Conservation (phyloP, 225 moss, liverwort and hornwort species). For the Sphagnum contortum region DNA sequence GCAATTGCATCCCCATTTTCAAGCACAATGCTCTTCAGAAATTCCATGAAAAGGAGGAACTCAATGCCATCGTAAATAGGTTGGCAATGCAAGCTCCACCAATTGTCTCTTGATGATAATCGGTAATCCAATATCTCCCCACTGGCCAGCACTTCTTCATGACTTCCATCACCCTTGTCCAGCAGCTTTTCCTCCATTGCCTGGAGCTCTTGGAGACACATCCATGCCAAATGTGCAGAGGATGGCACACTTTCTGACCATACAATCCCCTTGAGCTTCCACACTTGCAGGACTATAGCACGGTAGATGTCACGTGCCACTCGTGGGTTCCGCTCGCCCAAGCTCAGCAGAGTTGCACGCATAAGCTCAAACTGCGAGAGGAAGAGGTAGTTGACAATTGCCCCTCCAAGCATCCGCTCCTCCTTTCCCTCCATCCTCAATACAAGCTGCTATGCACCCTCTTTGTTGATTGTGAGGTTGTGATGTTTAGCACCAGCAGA, state of each 20-base stretch:
- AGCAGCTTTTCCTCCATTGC: constrained; percentile 50
- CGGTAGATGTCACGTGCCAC: constrained; percentile 65
- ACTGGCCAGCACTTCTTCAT: too few relatives aligned
- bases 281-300: constrained; percentile 63
- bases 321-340: constrained; percentile 54
- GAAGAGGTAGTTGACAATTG: constrained; percentile 75
- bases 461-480: too few relatives aligned
- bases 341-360: constrained; percentile 71
- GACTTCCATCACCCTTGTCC: constrained; percentile 6
- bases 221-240: constrained; percentile 84
- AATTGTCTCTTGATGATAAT: constrained; percentile 20
- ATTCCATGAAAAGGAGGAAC: constrained; percentile 69
- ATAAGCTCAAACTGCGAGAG: constrained; percentile 91
- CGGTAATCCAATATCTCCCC: too few relatives aligned
- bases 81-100: constrained; percentile 43
- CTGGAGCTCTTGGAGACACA: constrained; percentile 84
- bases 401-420: constrained; percentile 66
- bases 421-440: constrained; percentile 67
- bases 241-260: constrained; percentile 93
- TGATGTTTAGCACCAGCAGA: too few relatives aligned
- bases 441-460: too few relatives aligned
- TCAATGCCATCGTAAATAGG: constrained; percentile 76
- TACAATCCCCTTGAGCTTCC: constrained; percentile 61
- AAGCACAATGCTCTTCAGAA: constrained; percentile 37
- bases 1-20: constrained; percentile 22